Base-by-base conservation (phyloP, 371 early-diverging fungal genomes). In the Dichotomocladium elegans region DNA sequence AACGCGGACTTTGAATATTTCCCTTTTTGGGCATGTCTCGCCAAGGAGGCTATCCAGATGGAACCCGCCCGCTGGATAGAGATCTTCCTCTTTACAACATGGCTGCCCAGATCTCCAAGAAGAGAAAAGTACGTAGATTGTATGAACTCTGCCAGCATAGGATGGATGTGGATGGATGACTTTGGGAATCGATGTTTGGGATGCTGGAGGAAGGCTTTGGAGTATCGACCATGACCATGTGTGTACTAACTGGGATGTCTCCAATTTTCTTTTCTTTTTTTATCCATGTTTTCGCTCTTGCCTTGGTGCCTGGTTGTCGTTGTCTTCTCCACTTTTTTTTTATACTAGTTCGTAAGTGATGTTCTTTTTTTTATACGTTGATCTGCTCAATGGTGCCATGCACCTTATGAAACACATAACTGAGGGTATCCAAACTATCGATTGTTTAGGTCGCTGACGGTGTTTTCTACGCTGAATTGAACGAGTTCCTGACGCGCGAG, bases 381-480 rank as follows among this genome's bases (percentile, higher is more conserved):
- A 30, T 34, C 10, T n/a, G 33, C 22, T 19, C 35, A 22, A 33
- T 21, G 2, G 25, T 7, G 19, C 35, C 58, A 37, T 17, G 37
- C 4, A 37, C 7, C 15, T 5, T n/a, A 37, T 37, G 21, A 2
- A 37, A 37, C 6, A 9, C 5, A 35, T 4, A 17, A 11, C 14
- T 35, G 35, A 17, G 6, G 17, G 10, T 17, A 37, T n/a, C 37
- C 44, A 68, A 27, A 24, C 27, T n/a, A 33, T 19, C 14, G 11
- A 26, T 14, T 30, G 15, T 41, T 34, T 64, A 72, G 79, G 94
- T 98, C 72, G 96, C 96, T 80, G 99, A 98, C 86, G 99, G 99
- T 89, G 96, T 98, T 55, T 97, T 98, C 90, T 96, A 94, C 87
- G 96, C 99, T 71, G 99, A 98, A 82, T 88, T 98, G 72, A 97